phyloP scores from a whole-genome alignment of 2,329 filamentous ascomycete genomes.

The Geosmithia morbida region DNA sequence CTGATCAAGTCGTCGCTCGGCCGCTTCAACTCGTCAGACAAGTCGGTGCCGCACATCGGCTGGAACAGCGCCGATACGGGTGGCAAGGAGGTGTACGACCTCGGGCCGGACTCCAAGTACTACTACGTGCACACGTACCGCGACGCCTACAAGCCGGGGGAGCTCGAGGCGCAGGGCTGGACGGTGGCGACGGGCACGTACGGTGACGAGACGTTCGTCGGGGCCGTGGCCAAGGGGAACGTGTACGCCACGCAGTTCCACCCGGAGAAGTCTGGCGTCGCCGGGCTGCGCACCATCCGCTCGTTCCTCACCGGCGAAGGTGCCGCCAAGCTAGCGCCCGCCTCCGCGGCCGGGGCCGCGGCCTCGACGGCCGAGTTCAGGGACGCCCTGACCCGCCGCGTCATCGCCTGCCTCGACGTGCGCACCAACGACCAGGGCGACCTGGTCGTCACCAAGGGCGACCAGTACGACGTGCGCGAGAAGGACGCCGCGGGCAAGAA shows the following conservation, averaged over 20 bases:
- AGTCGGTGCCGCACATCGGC: conserved; percentile 96
- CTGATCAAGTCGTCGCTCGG: conserved; percentile 57
- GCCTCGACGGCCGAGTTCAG: conserved; percentile 8
- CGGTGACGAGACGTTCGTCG: conserved; percentile 78
- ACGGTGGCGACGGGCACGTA: conserved; percentile 83
- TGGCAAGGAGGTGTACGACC: conserved; percentile 52
- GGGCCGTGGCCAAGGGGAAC: conserved; percentile 75
- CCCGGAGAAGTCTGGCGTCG: conserved; percentile 89
- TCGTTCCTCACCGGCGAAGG: conserved; percentile 70
- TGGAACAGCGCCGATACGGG: conserved; percentile 81
- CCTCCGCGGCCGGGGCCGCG: conserved; percentile 6
- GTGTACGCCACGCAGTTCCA: conserved; percentile 92
- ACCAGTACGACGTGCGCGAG: conserved; percentile 96
- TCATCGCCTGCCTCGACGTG: conserved; percentile 94
- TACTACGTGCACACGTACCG: conserved; percentile 98
- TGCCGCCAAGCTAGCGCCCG: conserved; percentile 29
- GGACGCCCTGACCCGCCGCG: conserved; percentile 74
- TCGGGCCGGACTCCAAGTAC: conserved; percentile 77
- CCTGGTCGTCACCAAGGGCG: conserved; percentile 93
- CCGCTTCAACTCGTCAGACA: conserved; percentile 62
- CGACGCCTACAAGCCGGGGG: conserved; percentile 56
- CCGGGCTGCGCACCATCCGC: conserved; percentile 69
- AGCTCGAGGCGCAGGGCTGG: conserved; percentile 75
- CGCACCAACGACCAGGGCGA: conserved; percentile 89
- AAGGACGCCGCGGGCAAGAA: conserved; percentile 46